phyloP scores from a whole-genome alignment of 2,329 filamentous ascomycete genomes.

The Sphaerulina vaccinii region DNA sequence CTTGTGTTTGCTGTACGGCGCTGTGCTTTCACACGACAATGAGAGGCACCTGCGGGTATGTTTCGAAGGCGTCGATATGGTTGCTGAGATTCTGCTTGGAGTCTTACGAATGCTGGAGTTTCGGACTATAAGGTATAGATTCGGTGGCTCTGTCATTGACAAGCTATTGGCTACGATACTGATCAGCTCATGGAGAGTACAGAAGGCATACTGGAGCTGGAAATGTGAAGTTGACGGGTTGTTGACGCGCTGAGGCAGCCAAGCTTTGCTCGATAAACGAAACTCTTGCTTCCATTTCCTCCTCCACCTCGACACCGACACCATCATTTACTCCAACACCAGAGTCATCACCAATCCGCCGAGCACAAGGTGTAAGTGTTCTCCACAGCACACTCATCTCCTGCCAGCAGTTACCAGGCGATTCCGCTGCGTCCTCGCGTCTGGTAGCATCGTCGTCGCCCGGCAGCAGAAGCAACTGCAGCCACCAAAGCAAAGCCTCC shows the following conservation, averaged over 20 bases:
- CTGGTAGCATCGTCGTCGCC: background rate
- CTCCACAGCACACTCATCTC: background rate
- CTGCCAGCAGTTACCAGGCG: background rate
- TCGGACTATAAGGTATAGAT: too few relatives aligned
- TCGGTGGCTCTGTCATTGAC: too few relatives aligned
- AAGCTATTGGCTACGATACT: too few relatives aligned
- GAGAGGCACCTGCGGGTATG: too few relatives aligned
- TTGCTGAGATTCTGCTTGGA: too few relatives aligned
- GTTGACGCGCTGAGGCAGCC: background rate
- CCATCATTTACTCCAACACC: background rate
- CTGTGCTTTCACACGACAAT: too few relatives aligned
- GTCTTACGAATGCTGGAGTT: too few relatives aligned
- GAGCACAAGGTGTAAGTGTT: background rate
- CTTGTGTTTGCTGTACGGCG: too few relatives aligned
- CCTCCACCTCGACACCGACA: background rate
- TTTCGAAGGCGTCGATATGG: too few relatives aligned
- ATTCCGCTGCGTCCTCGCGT: background rate
- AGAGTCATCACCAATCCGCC: background rate
- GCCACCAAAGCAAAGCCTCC: background rate
- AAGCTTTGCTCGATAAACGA: background rate
- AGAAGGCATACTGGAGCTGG: too few relatives aligned
- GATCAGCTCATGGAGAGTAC: too few relatives aligned
- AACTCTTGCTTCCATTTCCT: background rate
- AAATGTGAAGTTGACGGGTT: background rate
- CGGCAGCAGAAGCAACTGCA: background rate